Percentiles rank a stretch among this genome's conserved stretches.
Evolutionary conservation across 805 yeast genomes (phyloP).

Genomic region (Kodamaea nitidulidarum): DNA sequence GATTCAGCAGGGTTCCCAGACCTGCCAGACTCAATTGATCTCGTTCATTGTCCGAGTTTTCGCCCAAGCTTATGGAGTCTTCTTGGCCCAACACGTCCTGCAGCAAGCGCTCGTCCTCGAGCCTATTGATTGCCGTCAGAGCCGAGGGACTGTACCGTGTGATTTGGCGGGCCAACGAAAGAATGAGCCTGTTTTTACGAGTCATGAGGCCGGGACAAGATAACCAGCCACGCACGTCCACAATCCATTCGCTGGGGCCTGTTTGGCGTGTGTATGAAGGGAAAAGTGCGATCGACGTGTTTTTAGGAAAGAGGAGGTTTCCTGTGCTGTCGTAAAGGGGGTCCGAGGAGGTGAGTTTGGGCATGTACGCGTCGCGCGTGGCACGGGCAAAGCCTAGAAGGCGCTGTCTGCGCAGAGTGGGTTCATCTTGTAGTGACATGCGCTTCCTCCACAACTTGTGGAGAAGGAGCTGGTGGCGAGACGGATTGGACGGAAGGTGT

Average conservation of each 20-base stretch:
- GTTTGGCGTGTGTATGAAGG: conserved; percentile 43
- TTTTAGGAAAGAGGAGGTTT: conserved; percentile 42
- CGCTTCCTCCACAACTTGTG: conserved; percentile 12
- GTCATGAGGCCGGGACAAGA: conserved; percentile 66
- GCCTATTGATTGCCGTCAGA: conserved; percentile 18
- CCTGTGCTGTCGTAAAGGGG: conserved; percentile 27
- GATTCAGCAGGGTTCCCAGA: too few species aligned
- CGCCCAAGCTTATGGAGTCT: conserved; percentile 3
- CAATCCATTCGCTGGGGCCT: conserved; percentile 68
- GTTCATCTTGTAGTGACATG: conserved; percentile 1
- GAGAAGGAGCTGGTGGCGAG: conserved; percentile 9
- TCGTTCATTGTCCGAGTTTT: too few species aligned
- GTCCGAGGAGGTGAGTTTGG: conserved; percentile 41
- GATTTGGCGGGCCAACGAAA: conserved; percentile 66
- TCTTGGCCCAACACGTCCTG: conserved; percentile 19
- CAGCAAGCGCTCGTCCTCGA: conserved; percentile 24
- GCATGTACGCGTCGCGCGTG: conserved; percentile 57
- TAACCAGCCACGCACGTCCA: conserved; percentile 69
- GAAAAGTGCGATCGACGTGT: conserved; percentile 53
- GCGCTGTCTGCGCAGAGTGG: conserved; percentile 36
- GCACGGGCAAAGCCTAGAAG: conserved; percentile 49
- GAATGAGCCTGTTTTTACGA: conserved; percentile 65
- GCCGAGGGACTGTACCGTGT: conserved; percentile 35
- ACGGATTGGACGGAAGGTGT: conserved; percentile 15
- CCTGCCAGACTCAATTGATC: too few species aligned